phyloP scores from a whole-genome alignment of 2,329 filamentous ascomycete species.

The Cyphellophora europaea region DNA sequence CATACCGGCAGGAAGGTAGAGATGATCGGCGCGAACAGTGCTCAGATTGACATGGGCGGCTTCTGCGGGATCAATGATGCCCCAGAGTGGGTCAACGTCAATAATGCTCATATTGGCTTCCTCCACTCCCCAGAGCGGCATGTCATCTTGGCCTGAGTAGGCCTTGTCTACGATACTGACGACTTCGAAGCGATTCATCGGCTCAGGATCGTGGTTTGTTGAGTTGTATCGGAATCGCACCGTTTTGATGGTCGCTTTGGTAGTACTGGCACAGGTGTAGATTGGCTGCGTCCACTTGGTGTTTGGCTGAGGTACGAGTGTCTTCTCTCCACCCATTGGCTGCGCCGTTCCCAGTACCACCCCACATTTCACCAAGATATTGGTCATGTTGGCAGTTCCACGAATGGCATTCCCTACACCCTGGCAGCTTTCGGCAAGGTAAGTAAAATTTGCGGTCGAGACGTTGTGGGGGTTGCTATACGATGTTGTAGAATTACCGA shows the following conservation, averaged over 20 bases:
- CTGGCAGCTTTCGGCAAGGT: slow-evolving; percentile 21
- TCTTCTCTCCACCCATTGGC: slow-evolving; percentile 25
- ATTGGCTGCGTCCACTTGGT: slow-evolving; percentile 34
- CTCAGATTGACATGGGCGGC: slow-evolving; percentile 24
- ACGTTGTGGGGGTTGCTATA: slow-evolving; percentile 26
- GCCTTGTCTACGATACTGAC: slow-evolving; percentile 26
- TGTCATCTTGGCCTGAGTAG: slow-evolving; percentile 23
- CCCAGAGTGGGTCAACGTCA: slow-evolving; percentile 30
- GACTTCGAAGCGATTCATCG: slow-evolving; percentile 26
- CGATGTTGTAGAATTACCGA: slow-evolving; percentile 2
- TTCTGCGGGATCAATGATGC: slow-evolving; percentile 26
- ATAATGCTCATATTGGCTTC: slow-evolving; percentile 20
- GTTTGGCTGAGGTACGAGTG: slow-evolving; percentile 29
- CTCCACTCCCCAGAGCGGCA: slow-evolving; percentile 31
- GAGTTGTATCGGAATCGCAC: slow-evolving; percentile 35
- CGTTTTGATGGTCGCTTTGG: slow-evolving; percentile 37
- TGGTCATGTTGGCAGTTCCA: slow-evolving; percentile 33
- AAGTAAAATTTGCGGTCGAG: slow-evolving; percentile 17
- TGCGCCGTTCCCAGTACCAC: slow-evolving; percentile 31
- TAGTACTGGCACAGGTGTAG: slow-evolving; percentile 34
- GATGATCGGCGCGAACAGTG: slow-evolving; percentile 20
- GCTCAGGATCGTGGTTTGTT: slow-evolving; percentile 21
- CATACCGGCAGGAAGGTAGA: slow-evolving; percentile 24
- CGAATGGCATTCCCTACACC: slow-evolving; percentile 18
- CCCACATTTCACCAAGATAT: slow-evolving; percentile 31